Conservation (phyloP, 2,329 filamentous ascomycete genomes). For the Cordyceps farinosa region DNA sequence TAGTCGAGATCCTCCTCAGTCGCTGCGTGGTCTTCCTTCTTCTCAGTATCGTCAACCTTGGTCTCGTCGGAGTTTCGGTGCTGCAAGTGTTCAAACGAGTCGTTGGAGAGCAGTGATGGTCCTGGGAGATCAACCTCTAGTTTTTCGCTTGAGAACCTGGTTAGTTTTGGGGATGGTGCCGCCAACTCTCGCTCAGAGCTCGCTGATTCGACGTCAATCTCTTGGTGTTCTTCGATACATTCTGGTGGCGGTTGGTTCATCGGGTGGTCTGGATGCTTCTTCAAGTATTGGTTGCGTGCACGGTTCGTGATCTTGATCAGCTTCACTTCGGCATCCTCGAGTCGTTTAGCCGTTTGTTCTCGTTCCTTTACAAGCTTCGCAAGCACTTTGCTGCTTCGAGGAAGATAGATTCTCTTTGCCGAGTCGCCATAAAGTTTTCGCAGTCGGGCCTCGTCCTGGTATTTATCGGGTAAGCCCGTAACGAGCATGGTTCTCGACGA, state of each 20-base stretch:
- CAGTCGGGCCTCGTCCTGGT: conserved; percentile 71
- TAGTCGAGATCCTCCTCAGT: conserved; percentile 31
- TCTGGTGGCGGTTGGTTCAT: conserved; percentile 1
- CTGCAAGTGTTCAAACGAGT: conserved; percentile 11
- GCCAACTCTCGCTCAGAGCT: conserved; percentile 1
- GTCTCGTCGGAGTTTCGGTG: conserved; percentile 14
- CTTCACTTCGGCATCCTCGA: conserved; percentile 84
- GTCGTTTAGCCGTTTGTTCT: conserved; percentile 71
- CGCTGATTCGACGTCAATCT: conserved; percentile 5
- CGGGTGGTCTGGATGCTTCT: conserved; percentile 13
- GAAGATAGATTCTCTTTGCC: conserved; percentile 82
- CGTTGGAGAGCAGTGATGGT: conserved; percentile 6
- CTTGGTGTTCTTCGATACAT: neutral
- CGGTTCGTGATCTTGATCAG: conserved; percentile 77
- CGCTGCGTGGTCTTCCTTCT: conserved; percentile 14
- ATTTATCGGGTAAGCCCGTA: conserved; percentile 74
- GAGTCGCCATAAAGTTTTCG: conserved; percentile 77
- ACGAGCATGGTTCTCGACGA: conserved; percentile 94
- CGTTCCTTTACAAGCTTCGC: conserved; percentile 79
- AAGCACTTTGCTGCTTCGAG: conserved; percentile 70
- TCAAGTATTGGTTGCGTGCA: conserved; percentile 56
- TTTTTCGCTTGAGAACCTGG: conserved; percentile 1
- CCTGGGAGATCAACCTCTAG: conserved; percentile 14
- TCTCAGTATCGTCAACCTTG: conserved; percentile 20
- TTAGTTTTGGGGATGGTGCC: neutral